Evolutionary conservation across 148 eudicot genomes (phyloP), one percentile per base, ranked within the genome.

Genomic region (Spergularia marina): DNA sequence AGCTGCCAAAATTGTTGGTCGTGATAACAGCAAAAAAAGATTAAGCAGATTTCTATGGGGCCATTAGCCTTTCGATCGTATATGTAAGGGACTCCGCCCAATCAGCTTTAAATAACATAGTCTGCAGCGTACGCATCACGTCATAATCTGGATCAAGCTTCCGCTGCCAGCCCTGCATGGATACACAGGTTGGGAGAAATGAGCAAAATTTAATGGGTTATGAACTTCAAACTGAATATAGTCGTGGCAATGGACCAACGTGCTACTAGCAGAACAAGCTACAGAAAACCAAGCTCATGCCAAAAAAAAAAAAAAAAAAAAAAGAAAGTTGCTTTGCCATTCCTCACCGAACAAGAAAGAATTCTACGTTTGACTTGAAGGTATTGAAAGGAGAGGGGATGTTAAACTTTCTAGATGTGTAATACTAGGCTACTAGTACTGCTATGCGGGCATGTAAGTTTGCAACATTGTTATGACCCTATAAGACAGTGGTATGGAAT

Each of bases 51-150:
- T 68, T 60, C 63, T 83, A 94, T n/a, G 98, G 98, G 44, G 98
- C 96, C 97, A 92, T 92, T 34, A 95, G 90, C 41, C 98, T 94
- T 83, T 92, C 98, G 73, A 95, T 92, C 14, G 98, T 95, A 70
- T 95, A 95, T n/a, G 97, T 79, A 58, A 95, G 91, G 30, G 96
- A 95, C 71, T 90, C 63, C 5, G 96, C 98, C 98, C 97, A 95
- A 74, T 95, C 94, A 2, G 76, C 90, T 88, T 91, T 95, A 65
- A 95, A 88, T 57, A 95, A 84, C 78, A 95, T 76, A 2, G 92
- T 87, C 76, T 88, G 96, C 14, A 95, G 86, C 6, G 98, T 95
- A 40, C 77, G 84, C 98, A 95, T 95, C 74, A 95, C 87, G 81
- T 95, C 87, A 17, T 95, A 95, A 55, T 89, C 91, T 7, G 98